Evolutionary conservation across 176 grass and related monocot species (phyloP).

Genomic region (Tillandsia leiboldiana): DNA sequence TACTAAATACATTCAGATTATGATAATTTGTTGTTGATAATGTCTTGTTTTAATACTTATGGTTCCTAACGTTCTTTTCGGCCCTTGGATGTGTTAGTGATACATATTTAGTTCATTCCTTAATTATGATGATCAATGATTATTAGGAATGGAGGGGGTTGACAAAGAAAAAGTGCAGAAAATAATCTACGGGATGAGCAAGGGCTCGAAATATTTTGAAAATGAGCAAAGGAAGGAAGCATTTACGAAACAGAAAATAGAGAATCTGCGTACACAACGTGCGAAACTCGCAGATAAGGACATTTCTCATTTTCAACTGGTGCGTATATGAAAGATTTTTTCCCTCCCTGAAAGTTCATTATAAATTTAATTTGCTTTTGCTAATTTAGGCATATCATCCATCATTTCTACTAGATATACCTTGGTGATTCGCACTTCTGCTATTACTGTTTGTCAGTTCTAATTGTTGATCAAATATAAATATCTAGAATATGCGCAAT

Average conservation of each 20-base stretch:
- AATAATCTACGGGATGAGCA: slow-evolving; percentile 86
- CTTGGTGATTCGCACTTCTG: too few species aligned
- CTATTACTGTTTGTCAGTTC: too few species aligned
- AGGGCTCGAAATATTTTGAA: slow-evolving; percentile 94
- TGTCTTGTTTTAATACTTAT: neutral
- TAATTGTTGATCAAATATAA: too few species aligned
- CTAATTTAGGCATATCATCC: neutral
- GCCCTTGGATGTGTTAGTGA: neutral
- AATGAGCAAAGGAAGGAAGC: slow-evolving; percentile 87
- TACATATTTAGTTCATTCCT: neutral
- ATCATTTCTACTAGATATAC: neutral
- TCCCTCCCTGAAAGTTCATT: neutral
- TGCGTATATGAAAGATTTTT: slow-evolving; percentile 2
- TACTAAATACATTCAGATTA: neutral
- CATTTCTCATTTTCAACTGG: slow-evolving; percentile 70
- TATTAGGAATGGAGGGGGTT: slow-evolving; percentile 85
- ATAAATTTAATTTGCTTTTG: neutral
- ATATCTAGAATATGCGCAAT: too few species aligned
- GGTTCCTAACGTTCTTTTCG: neutral
- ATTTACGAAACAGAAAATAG: slow-evolving; percentile 63
- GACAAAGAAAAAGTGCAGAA: slow-evolving; percentile 86
- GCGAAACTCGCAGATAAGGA: slow-evolving; percentile 61
- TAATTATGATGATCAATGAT: neutral
- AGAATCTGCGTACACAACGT: slow-evolving; percentile 41
- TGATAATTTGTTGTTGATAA: neutral